Evolutionary conservation across 139 green algal species (phyloP).

Genomic region (Haematococcus sp.): DNA sequence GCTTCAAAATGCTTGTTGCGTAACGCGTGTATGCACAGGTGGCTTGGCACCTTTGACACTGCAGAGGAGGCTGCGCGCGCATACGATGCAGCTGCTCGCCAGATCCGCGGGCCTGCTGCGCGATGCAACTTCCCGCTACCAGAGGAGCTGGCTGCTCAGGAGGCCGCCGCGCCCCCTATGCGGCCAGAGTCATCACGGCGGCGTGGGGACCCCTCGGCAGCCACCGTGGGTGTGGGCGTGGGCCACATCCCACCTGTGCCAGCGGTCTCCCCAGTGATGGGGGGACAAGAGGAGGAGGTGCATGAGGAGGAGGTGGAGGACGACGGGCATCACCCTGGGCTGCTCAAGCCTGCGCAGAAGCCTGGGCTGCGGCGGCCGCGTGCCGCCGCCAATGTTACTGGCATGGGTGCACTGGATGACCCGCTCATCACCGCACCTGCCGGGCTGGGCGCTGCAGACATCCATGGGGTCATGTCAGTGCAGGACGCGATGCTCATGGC

Average conservation of each 20-base stretch:
- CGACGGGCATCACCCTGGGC: neutral
- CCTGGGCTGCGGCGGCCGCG: no score
- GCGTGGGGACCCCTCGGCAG: no score
- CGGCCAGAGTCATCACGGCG: no score
- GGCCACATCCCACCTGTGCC: neutral
- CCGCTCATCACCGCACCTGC: conserved; percentile 36
- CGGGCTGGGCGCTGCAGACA: conserved; percentile 27
- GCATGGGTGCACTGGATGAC: conserved; percentile 16
- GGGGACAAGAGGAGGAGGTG: neutral
- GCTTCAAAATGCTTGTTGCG: no score
- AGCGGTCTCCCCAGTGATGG: neutral
- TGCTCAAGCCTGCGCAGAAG: neutral
- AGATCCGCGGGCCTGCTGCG: conserved; percentile 80
- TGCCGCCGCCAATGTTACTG: neutral
- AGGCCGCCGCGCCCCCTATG: no score
- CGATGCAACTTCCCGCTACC: conserved; percentile 87
- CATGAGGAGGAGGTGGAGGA: neutral
- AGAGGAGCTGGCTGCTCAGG: conserved; percentile 7
- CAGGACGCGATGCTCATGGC: conserved; percentile 29
- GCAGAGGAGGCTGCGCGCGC: conserved; percentile 87
- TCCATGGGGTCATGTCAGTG: conserved; percentile 46
- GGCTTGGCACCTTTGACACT: conserved; percentile 65
- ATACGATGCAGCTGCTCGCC: conserved; percentile 89
- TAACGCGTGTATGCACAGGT: conserved; percentile 28
- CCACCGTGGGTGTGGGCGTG: no score